Conservation (phyloP, 805 yeast species). For the Saitoella complicata region DNA sequence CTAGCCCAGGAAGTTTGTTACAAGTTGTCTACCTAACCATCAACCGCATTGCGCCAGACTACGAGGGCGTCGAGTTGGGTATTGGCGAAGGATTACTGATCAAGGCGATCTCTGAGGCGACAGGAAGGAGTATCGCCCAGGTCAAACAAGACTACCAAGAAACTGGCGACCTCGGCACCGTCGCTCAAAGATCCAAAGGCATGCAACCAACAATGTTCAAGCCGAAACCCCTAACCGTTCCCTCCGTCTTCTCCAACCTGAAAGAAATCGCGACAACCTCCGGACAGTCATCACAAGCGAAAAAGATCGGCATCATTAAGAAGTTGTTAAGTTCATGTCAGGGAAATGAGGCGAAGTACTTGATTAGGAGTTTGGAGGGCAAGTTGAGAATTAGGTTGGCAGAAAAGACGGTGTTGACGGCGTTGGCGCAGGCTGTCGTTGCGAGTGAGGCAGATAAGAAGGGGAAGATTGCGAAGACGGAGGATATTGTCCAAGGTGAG, state of each 20-base stretch:
- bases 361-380: conserved; percentile 83
- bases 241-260: conserved; percentile 55
- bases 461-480: conserved; percentile 23
- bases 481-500: conserved; percentile 47
- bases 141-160: conserved; percentile 61
- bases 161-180: conserved; percentile 78
- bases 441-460: conserved; percentile 34
- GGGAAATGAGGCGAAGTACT: conserved; percentile 74
- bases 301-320: conserved; percentile 64
- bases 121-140: conserved; percentile 61
- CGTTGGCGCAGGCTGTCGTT: conserved; percentile 70
- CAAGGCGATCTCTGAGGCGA: conserved; percentile 78
- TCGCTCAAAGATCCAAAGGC: conserved; percentile 68
- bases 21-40: conserved; percentile 14
- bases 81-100: conserved; percentile 78
- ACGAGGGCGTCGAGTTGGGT: conserved; percentile 11
- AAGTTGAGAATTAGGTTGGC: conserved; percentile 86
- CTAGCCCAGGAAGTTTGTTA: conserved; percentile 7
- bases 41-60: conserved; percentile 14
- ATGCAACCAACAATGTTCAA: conserved; percentile 88
- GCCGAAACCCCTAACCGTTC: conserved; percentile 64
- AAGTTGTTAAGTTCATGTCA: conserved; percentile 73
- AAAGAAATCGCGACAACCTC: conserved; percentile 60
- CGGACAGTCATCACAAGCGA: conserved; percentile 69
- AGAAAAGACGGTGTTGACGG: conserved; percentile 74